These are phyloP conservation scores for Paramecium biaurelia DNA, from an alignment of 73 alveolate species.

Conservation along the genomic window DNA sequence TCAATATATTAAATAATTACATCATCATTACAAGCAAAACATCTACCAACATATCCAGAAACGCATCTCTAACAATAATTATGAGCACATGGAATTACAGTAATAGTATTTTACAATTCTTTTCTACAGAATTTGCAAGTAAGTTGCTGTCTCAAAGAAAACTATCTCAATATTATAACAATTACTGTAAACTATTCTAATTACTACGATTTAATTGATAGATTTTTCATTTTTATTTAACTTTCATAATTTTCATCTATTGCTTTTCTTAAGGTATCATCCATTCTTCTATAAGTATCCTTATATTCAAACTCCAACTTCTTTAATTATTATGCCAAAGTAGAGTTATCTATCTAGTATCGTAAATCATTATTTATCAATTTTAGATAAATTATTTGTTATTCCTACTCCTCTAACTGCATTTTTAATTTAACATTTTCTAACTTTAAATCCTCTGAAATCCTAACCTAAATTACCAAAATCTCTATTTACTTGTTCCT, in stretches of 20 bases:
- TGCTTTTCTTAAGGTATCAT: background rate
- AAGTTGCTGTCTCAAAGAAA: background rate
- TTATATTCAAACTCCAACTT: background rate
- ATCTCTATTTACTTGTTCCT: background rate
- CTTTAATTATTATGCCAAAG: background rate
- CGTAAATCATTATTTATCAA: background rate
- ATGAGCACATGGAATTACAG: conserved; percentile 26
- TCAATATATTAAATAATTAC: background rate
- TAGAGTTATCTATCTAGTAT: background rate
- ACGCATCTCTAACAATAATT: background rate
- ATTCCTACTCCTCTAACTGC: conserved; percentile 17
- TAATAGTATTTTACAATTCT: background rate
- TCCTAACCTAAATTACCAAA: background rate
- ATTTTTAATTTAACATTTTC: background rate
- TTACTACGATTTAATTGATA: background rate
- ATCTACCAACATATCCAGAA: background rate
- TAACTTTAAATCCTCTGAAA: background rate
- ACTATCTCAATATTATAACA: background rate
- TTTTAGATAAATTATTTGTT: background rate
- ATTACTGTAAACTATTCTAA: background rate
- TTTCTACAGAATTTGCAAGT: background rate
- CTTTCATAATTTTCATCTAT: background rate
- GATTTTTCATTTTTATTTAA: background rate
- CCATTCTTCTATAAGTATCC: conserved; percentile 23
- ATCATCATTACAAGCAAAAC: background rate